Base-by-base conservation (phyloP, 108 stramenopile species). In the Cyclostephanos tholiformis region DNA sequence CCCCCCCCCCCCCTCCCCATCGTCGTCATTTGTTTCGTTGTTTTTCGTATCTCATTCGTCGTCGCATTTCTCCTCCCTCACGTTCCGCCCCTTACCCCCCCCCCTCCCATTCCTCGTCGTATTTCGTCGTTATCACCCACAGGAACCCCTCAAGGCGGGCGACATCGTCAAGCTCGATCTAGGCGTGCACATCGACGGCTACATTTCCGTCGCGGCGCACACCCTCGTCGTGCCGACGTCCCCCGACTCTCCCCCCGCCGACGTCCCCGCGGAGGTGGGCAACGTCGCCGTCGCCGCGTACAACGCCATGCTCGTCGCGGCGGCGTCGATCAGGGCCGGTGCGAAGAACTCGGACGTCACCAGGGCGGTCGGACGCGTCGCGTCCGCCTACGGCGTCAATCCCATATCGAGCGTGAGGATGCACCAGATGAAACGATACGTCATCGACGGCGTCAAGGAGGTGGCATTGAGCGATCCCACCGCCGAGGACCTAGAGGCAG, bases 151-250 rank as follows among this genome's bases (percentile, higher is more conserved):
- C 38, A 90, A 92, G 67, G 95, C 79, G 9, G 98, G 97, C 26
- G 99, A 99, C 86, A 79, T 99, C 60, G 99, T 99, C 29, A 99
- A 99, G 88, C 89, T 99, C 63, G 99, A 99, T 85, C 88, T 99
- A 41, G 99, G 98, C 55, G 97, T 96, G 67, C 98, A 99, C 90
- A 91, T 99, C 48, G 99, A 99, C 79, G 98, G 98, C 35, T 99
- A 96, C 89, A 97, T 98, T 69, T 95, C 97, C 35, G 97, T 98
- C 22, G 96, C 89, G 1, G 98, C 97, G 6, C 99, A 99, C 90
- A 99, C 99, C 16, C 66, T 95, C 55, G 82, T 98, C 63, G 97
- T 98, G 9, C 77, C 87, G 22, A 85, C 80, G 60, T 65, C 79
- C 26, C 74, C 80, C 14, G 89, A 87, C 49, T 36, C 81, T 41